Evolutionary conservation across 192 early-diverging fungal species (phyloP), one percentile per base, ranked within the genome.

Genomic region (Umbelopsis sp.): DNA sequence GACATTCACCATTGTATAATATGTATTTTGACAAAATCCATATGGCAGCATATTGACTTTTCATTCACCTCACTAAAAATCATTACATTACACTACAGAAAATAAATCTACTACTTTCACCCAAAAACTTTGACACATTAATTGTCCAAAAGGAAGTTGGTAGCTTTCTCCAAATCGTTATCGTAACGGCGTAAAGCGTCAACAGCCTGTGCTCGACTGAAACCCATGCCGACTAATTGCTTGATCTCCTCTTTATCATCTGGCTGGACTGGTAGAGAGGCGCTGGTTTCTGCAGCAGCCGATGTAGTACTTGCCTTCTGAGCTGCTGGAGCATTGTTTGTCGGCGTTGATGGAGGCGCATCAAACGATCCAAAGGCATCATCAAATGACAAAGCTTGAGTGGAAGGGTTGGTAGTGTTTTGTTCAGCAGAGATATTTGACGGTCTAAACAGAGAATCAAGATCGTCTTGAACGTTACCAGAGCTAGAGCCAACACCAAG

Each of bases 61-160:
- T 51, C 24, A 51, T 24, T 9, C 8, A 21, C 8, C 50, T 25
- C 24, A n/a, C n/a, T 4, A 24, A 51, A 51, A 26, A 26, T 10
- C 25, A 62, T 62, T 62, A 62, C 56, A 62, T 62, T 26, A 52
- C 14, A 6, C 20, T 53, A 22, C 24, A 54, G 12, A 25, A 26
- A 54, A 24, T 29, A 3, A 54, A 54, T 24, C 11, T 32, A 34
- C 56, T 2, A 14, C 16, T 20, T n/a, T n/a, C 31, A 11, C 16
- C 14, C 20, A 9, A 1, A 17, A 17, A 20, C 7, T 32, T 29
- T 14, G 56, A n/a, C 17, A 36, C 31, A 7, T 45, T 9, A 73
- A 67, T 84, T 82, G 77, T 92, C 91, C 50, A 91, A 77, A 41
- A 92, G 77, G 71, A 88, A 90, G 75, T 92, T 92, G 75, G 86